Evolutionary conservation across 1,284 basidiomycete species (phyloP).

Genomic region (Athelia sp.): DNA sequence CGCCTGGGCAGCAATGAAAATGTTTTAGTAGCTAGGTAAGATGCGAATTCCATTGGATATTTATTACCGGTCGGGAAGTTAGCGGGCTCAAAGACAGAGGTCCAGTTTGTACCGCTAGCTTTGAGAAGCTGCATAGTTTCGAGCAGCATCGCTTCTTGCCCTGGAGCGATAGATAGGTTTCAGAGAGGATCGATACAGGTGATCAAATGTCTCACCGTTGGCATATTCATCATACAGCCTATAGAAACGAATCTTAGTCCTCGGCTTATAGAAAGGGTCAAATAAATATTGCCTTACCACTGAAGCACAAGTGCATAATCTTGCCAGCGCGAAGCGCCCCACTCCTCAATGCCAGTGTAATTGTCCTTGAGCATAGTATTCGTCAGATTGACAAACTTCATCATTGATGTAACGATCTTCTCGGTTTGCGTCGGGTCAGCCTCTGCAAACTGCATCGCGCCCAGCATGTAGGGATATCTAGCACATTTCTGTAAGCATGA

Average conservation of each 20-base stretch:
- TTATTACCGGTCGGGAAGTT: too few species aligned
- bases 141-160: slow-evolving; percentile 43
- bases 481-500: not conserved
- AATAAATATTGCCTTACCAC: slow-evolving; percentile 32
- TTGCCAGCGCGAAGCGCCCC: slow-evolving; percentile 53
- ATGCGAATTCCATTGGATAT: too few species aligned
- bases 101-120: slow-evolving; percentile 50
- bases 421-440: slow-evolving; percentile 37
- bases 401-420: slow-evolving; percentile 39
- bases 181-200: too few species aligned
- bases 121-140: slow-evolving; percentile 54
- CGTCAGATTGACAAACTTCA: slow-evolving; percentile 49
- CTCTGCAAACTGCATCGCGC: slow-evolving; percentile 51
- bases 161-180: slow-evolving; percentile 8
- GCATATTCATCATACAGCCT: slow-evolving; percentile 54
- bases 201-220: slow-evolving; percentile 11
- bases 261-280: not conserved
- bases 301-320: slow-evolving; percentile 51
- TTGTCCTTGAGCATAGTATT: slow-evolving; percentile 47
- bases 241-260: not conserved
- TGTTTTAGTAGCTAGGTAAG: too few species aligned
- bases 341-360: slow-evolving; percentile 45
- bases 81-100: slow-evolving; percentile 24
- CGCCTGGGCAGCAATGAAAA: too few species aligned
- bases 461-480: slow-evolving; percentile 53